These are phyloP conservation scores for Silene latifolia DNA, from an alignment of 148 eudicot species.

Conservation along the genomic window DNA sequence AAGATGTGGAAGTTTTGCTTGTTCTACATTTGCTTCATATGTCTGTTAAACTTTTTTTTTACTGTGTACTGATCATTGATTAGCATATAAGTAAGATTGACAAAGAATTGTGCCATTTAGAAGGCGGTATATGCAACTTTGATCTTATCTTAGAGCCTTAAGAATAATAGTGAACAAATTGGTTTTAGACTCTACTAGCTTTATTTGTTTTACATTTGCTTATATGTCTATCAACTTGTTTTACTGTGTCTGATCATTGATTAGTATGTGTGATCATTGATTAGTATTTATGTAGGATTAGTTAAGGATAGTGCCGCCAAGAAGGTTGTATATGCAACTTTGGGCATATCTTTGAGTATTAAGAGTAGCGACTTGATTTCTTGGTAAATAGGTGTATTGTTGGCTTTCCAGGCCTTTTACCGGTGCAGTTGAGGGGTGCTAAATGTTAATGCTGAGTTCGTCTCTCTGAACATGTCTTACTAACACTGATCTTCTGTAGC, in stretches of 20 bases:
- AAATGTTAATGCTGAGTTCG: background rate
- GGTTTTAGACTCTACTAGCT: no score
- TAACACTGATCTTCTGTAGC: background rate
- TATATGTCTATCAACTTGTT: no score
- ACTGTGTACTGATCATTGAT: background rate
- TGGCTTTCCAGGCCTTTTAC: background rate
- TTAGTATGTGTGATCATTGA: background rate
- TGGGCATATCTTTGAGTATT: background rate
- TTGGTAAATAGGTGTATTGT: background rate
- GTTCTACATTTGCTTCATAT: no score
- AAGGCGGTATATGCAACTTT: background rate
- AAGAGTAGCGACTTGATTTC: background rate
- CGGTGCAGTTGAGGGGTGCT: background rate
- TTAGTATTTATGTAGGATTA: background rate
- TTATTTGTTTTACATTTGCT: no score
- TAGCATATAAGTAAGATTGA: background rate
- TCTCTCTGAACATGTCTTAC: background rate
- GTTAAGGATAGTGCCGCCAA: background rate
- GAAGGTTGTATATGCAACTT: background rate
- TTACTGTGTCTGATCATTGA: no score
- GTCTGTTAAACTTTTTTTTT: no score
- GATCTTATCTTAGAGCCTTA: background rate
- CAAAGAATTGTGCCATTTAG: background rate
- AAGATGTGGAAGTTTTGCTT: no score
- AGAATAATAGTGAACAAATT: background rate